Percentiles rank a stretch among this genome's conserved stretches.
Conservation (phyloP, 2,329 filamentous ascomycete species). For the Alternaria longipes region DNA sequence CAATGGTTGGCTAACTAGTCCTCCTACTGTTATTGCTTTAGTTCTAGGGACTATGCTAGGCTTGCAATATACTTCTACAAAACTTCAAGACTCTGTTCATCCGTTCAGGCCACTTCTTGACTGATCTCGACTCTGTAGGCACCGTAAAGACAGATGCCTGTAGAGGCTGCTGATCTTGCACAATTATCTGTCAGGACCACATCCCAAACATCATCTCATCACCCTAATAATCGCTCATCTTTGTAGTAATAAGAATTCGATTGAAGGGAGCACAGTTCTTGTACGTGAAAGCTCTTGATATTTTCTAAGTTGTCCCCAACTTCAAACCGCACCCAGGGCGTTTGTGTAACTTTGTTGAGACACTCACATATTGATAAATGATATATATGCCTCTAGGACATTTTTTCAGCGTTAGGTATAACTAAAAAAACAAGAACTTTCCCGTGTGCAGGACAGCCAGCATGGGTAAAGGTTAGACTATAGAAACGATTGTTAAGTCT, state of each 20-base stretch:
- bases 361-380: too few species aligned
- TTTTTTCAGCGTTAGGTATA: too few species aligned
- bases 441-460: background rate
- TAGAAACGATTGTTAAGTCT: background rate
- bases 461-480: background rate
- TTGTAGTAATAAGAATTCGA: background rate
- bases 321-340: too few species aligned
- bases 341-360: too few species aligned
- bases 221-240: background rate
- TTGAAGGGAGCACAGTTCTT: too few species aligned
- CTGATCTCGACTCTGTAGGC: background rate
- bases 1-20: conserved; percentile 6
- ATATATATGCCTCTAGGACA: too few species aligned
- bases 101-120: background rate
- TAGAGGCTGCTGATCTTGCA: background rate
- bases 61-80: conserved; percentile 6
- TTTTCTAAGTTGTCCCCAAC: too few species aligned
- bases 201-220: background rate
- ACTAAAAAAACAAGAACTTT: too few species aligned
- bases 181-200: background rate
- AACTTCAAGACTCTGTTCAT: background rate
- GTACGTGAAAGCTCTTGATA: too few species aligned
- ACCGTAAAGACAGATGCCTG: background rate
- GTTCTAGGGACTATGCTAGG: conserved; percentile 4
- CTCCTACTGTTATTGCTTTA: conserved; percentile 7